These are phyloP conservation scores for Basidiobolus meristosporus DNA, from an alignment of 371 early-diverging fungal genomes.

Conservation along the genomic window DNA sequence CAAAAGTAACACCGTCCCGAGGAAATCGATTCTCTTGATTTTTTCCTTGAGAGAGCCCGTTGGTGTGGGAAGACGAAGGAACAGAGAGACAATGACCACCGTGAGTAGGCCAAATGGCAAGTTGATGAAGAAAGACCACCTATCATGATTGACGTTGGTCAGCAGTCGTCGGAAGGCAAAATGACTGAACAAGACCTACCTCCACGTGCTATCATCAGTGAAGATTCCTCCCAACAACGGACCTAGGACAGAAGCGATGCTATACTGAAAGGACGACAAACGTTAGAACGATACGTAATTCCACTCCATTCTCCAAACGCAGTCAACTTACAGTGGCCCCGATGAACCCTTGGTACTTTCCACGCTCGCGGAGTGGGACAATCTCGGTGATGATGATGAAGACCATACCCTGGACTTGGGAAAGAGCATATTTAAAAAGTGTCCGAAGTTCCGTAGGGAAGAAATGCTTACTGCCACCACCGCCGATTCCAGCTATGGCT, in stretches of 20 bases:
- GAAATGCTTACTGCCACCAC: conserved; percentile 45
- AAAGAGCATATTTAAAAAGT: no score
- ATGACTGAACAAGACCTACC: no score
- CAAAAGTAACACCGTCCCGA: neutral
- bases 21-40: conserved; percentile 14
- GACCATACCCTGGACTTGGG: no score
- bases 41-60: conserved; percentile 18
- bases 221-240: conserved; percentile 59
- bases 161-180: no score
- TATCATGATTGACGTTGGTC: neutral
- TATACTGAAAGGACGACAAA: conserved; percentile 22
- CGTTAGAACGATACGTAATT: conserved; percentile 29
- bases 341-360: no score
- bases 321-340: no score
- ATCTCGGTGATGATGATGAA: no score
- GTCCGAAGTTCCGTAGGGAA: no score
- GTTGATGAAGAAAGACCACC: conserved; percentile 59
- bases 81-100: conserved; percentile 20
- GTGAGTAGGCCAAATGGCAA: conserved; percentile 38
- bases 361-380: no score
- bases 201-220: conserved; percentile 24
- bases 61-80: conserved; percentile 25
- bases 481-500: conserved; percentile 61
- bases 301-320: conserved; percentile 37
- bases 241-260: conserved; percentile 40